A percentile compares a stretch with the other conserved stretches of the same genome.
phyloP scores from a whole-genome alignment of 768 basidiomycete genomes.

The Rhodosporidiobolus odoratus region DNA sequence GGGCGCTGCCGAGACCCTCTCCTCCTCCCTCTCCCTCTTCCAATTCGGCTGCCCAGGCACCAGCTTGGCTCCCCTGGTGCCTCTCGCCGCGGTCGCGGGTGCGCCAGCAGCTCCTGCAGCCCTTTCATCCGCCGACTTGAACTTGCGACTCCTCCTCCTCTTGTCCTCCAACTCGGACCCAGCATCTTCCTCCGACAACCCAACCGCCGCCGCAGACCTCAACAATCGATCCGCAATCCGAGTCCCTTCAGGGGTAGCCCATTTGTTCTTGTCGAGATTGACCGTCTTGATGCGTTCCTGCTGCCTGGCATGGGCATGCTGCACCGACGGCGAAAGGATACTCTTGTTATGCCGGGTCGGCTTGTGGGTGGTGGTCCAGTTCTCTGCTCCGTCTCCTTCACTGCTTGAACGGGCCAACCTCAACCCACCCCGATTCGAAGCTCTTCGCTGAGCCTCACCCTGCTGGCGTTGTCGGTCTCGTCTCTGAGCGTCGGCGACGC shows the following conservation, averaged over 20 bases:
- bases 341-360: too few species aligned
- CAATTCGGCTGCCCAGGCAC: neutral
- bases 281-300: neutral
- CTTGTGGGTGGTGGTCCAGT: too few species aligned
- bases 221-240: neutral
- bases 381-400: too few species aligned
- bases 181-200: neutral
- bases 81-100: neutral
- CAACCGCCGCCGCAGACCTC: neutral
- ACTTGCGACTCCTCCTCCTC: neutral
- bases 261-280: slow-evolving; percentile 3
- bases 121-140: slow-evolving; percentile 1
- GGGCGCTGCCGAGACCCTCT: neutral
- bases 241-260: neutral
- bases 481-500: too few species aligned
- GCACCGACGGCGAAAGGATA: neutral
- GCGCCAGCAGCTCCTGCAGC: neutral
- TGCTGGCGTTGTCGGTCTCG: too few species aligned
- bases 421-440: too few species aligned
- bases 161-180: slow-evolving; percentile 11
- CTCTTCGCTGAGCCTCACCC: too few species aligned
- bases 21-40: neutral
- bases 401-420: too few species aligned
- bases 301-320: slow-evolving; percentile 21
- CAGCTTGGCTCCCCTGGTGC: neutral